Base-by-base conservation (phyloP, 2,329 filamentous ascomycete genomes). In the Arthroderma sp. region DNA sequence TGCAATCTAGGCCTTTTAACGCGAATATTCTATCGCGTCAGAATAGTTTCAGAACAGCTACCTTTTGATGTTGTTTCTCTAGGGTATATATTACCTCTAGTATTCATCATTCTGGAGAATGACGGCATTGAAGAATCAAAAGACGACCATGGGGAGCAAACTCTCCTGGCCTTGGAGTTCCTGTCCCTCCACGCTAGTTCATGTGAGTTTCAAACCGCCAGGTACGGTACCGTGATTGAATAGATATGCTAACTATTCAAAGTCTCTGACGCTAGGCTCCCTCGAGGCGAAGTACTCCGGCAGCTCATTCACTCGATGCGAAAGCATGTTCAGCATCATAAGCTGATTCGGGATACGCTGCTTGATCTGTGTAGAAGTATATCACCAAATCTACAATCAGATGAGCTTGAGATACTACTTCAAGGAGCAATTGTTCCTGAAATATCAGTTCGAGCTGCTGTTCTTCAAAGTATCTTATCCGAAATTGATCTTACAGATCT, bases 401-500 rank as follows among this genome's bases (percentile, higher is more conserved):
- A 74, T 1, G 93, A 98, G 64, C 80, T 91, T 45, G 66, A 70
- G 7, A 77, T 85, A 10, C 73, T 96, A n/a, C 75, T 87, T 7
- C 75, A 78, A 49, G 91, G 88, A 33, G 72, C 77, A 0, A 87
- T 91, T 52, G 84, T 93, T 8, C 72, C 85, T 2, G 81, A 95
- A 56, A 70, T 77, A 5, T 77, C 83, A 40, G 87, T 96, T 32
- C 78, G 91, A 48, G 85, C 83, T 9, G 82, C 88, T 4, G 81
- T 89, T 5, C 68, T 98, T 36, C 89, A 95, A 62, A 84, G 84
- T 5, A 89, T 96, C 55, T 87, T 87, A 57, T 78, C 85, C 15
- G 88, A 96, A 52, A 79, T 98, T 38, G 89, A 96, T 60, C 76
- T 98, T 69, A 88, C 82, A 46, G 88, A 95, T 43, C 71, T 88